phyloP scores from a whole-genome alignment of 768 basidiomycete species.

The Suillus lakei region DNA sequence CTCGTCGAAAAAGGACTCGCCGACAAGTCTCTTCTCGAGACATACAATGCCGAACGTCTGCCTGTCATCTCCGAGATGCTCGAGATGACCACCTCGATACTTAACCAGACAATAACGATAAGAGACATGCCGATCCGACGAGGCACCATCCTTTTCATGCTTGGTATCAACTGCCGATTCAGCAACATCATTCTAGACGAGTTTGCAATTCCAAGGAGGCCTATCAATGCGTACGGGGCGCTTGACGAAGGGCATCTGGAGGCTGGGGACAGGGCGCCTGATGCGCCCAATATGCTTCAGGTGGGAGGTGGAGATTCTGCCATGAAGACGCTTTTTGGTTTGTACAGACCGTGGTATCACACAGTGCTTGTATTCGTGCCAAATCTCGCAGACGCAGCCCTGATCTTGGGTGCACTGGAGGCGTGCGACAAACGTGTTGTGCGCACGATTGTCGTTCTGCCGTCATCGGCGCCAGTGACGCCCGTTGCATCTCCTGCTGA shows the following conservation, averaged over 20 bases:
- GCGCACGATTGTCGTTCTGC: slow-evolving; percentile 8
- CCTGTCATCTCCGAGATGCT: slow-evolving; percentile 33
- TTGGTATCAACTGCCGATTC: slow-evolving; percentile 26
- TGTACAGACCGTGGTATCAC: slow-evolving; percentile 26
- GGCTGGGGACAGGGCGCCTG: slow-evolving; percentile 10
- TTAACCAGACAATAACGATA: slow-evolving; percentile 12
- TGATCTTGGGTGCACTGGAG: neutral
- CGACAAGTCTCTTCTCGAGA: slow-evolving; percentile 24
- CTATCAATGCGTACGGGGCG: slow-evolving; percentile 9
- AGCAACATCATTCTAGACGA: slow-evolving; percentile 13
- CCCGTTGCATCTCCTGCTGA: slow-evolving; percentile 21
- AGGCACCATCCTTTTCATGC: slow-evolving; percentile 29
- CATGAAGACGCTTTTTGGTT: slow-evolving; percentile 29
- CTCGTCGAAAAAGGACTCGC: slow-evolving; percentile 25
- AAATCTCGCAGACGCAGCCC: slow-evolving; percentile 12
- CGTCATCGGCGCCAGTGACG: neutral
- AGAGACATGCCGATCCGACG: slow-evolving; percentile 25
- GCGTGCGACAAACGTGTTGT: neutral
- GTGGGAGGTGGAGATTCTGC: slow-evolving; percentile 8
- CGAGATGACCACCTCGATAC: slow-evolving; percentile 24
- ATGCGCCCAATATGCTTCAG: slow-evolving; percentile 22
- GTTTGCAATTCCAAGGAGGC: neutral
- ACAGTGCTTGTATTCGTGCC: slow-evolving; percentile 13
- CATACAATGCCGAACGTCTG: slow-evolving; percentile 29
- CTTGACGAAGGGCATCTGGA: slow-evolving; percentile 14